A percentile compares a stretch with the other conserved stretches of the same genome.
Conservation (phyloP, 2,329 filamentous ascomycete genomes). For the Aspergillus sp. region DNA sequence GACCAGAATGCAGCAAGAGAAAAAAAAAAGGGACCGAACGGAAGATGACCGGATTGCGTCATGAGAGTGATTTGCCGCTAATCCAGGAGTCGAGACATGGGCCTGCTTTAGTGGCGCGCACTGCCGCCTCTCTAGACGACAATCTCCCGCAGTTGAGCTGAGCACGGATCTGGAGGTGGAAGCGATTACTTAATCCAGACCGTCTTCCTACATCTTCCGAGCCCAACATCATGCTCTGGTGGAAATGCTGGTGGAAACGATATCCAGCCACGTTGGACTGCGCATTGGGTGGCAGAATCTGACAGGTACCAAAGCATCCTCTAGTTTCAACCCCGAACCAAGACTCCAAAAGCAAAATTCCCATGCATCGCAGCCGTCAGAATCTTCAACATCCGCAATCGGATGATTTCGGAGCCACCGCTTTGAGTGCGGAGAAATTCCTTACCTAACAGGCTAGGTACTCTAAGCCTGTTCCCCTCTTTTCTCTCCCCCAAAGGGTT, state of each 20-base stretch:
- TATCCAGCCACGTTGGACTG: too few species aligned
- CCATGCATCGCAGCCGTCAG: too few species aligned
- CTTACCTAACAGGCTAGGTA: conserved; percentile 19
- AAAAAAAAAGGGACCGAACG: conserved; percentile 5
- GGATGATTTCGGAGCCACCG: conserved; percentile 19
- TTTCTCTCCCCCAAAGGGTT: conserved; percentile 13
- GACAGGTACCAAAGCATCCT: too few species aligned
- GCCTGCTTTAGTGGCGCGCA: conserved; percentile 23
- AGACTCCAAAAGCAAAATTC: too few species aligned
- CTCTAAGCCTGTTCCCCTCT: conserved; percentile 1
- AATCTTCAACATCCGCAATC: conserved; percentile 4
- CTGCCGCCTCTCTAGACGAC: conserved; percentile 22
- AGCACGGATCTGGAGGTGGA: neutral
- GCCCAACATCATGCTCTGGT: too few species aligned
- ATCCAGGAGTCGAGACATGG: conserved; percentile 21
- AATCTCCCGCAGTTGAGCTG: conserved; percentile 23
- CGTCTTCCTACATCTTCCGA: too few species aligned
- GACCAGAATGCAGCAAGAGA: neutral
- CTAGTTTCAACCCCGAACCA: too few species aligned
- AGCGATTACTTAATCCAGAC: conserved; percentile 3
- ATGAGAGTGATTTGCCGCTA: conserved; percentile 25
- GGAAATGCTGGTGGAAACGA: too few species aligned
- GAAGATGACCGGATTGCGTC: conserved; percentile 20
- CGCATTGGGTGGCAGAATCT: too few species aligned
- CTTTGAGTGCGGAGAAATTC: conserved; percentile 14